Evolutionary conservation across 1,284 basidiomycete genomes (phyloP), one percentile per base, ranked within the genome.

Genomic region (Tausonia pullulans): DNA sequence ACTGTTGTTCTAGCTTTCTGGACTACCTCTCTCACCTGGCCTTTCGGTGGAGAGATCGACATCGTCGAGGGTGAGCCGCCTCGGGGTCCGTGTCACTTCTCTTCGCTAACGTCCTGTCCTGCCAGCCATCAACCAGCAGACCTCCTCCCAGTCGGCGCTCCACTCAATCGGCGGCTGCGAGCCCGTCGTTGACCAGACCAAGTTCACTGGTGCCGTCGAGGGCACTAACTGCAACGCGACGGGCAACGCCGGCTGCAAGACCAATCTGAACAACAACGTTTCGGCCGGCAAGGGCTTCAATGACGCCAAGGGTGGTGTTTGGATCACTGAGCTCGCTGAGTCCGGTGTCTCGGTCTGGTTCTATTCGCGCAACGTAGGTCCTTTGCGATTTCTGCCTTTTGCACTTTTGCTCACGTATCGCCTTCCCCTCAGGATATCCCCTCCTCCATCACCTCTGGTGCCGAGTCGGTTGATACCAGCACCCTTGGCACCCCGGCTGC

Each of bases 401-500:
- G 27, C 27, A 27, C 27, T 27, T 27, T 27, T 27, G 27, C 27
- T 27, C 27, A 27, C 27, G 27, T 27, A 1, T 27, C 27, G 27
- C 27, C 27, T 27, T 27, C 27, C 27, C 27, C 27, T 27, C 27
- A 27, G 9, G 76, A 79, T 54, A 79, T 90, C 43, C 87, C 88
- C 0, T 71, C 70, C 10, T 74, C 77, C 5, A 70, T 90, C 41
- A 78, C 80, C 3, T 78, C 78, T 70, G 80, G 65, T n/a, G 77
- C 79, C 3, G 81, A 67, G 65, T 78, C 77, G 9, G 79, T 90
- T 69, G 83, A 89, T 74, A 86, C 85, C 0, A 74, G 80, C 4
- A 77, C 79, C 1, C 78, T 90, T 4, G 88, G 88, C 8, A 80
- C 75, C 11, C 87, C 88, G 0, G 79, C 82, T 5, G 87, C 82